These are phyloP conservation scores for Emiliania huxleyi DNA, from an alignment of 78 protist genomes.

Conservation along the genomic window DNA sequence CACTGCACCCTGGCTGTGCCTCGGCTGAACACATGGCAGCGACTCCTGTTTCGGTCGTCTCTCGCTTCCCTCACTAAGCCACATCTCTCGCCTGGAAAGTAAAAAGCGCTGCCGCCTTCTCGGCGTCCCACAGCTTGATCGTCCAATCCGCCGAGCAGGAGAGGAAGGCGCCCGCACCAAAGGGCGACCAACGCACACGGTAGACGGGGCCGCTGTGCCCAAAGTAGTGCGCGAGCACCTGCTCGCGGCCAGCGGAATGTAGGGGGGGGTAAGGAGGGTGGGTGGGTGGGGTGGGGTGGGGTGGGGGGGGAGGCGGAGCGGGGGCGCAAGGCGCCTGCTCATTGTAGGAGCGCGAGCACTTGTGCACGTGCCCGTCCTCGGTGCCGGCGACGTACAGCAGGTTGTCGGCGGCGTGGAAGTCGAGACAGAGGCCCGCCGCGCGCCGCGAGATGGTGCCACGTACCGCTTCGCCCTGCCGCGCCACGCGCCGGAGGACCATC, in stretches of 20 bases:
- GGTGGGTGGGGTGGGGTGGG: too few species aligned
- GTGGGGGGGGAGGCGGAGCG: too few species aligned
- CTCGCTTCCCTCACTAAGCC: background rate
- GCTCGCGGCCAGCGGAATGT: too few species aligned
- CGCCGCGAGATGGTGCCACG: slow-evolving; percentile 53
- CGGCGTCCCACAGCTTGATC: slow-evolving; percentile 47
- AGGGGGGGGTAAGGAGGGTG: too few species aligned
- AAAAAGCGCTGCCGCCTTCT: slow-evolving; percentile 11
- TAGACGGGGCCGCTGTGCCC: slow-evolving; percentile 73
- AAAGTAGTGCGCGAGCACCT: slow-evolving; percentile 57
- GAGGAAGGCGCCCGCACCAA: slow-evolving; percentile 35
- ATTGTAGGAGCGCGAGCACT: slow-evolving; percentile 65
- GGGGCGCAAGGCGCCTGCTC: too few species aligned
- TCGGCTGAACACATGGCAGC: background rate
- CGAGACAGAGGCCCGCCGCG: slow-evolving; percentile 56
- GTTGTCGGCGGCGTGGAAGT: slow-evolving; percentile 45
- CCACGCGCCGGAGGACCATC: slow-evolving; percentile 45
- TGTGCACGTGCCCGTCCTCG: slow-evolving; percentile 75
- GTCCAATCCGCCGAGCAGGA: slow-evolving; percentile 74
- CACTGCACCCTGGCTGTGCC: background rate
- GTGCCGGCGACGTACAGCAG: slow-evolving; percentile 68
- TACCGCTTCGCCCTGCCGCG: background rate
- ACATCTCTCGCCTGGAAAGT: too few species aligned
- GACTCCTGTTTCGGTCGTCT: background rate
- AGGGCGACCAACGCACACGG: slow-evolving; percentile 64